Percentiles rank a stretch among this genome's conserved stretches.
phyloP scores from a whole-genome alignment of 2,329 filamentous ascomycete genomes.

The Capronia americana region DNA sequence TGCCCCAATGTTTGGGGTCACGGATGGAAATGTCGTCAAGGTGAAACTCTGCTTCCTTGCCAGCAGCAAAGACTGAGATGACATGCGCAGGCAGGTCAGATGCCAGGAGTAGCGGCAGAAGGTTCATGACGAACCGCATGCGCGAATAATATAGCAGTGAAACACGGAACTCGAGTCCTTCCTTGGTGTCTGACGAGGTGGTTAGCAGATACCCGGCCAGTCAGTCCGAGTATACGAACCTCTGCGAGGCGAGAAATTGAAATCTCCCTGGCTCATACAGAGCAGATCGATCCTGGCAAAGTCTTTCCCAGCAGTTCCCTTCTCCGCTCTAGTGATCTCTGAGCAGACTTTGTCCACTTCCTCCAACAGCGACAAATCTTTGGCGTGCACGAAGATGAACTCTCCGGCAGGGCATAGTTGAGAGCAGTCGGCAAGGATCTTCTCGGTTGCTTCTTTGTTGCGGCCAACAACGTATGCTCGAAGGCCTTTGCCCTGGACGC shows the following conservation, averaged over 20 bases:
- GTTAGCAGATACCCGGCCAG: neutral
- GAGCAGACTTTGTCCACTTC: slow-evolving; percentile 58
- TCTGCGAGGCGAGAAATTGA: slow-evolving; percentile 40
- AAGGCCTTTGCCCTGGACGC: slow-evolving; percentile 35
- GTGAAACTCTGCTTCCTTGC: slow-evolving; percentile 17
- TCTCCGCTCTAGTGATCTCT: slow-evolving; percentile 59
- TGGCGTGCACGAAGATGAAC: slow-evolving; percentile 54
- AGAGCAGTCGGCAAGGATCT: slow-evolving; percentile 46
- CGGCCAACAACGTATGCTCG: slow-evolving; percentile 45
- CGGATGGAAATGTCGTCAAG: slow-evolving; percentile 22
- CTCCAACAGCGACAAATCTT: slow-evolving; percentile 55
- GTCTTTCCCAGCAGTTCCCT: slow-evolving; percentile 37
- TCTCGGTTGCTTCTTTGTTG: slow-evolving; percentile 39
- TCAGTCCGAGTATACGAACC: neutral
- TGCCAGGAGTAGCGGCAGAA: slow-evolving; percentile 17
- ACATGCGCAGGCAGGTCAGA: slow-evolving; percentile 16
- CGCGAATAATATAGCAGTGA: slow-evolving; percentile 27
- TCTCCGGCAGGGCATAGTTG: slow-evolving; percentile 53
- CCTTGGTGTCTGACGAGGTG: slow-evolving; percentile 11
- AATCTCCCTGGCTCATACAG: slow-evolving; percentile 60
- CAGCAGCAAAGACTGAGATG: slow-evolving; percentile 22
- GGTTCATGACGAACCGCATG: slow-evolving; percentile 22
- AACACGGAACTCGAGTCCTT: slow-evolving; percentile 24
- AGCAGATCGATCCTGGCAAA: slow-evolving; percentile 53
- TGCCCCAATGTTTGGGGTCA: slow-evolving; percentile 17